phyloP scores from a whole-genome alignment of 2,329 filamentous ascomycete genomes.

The Phialophora expanda region DNA sequence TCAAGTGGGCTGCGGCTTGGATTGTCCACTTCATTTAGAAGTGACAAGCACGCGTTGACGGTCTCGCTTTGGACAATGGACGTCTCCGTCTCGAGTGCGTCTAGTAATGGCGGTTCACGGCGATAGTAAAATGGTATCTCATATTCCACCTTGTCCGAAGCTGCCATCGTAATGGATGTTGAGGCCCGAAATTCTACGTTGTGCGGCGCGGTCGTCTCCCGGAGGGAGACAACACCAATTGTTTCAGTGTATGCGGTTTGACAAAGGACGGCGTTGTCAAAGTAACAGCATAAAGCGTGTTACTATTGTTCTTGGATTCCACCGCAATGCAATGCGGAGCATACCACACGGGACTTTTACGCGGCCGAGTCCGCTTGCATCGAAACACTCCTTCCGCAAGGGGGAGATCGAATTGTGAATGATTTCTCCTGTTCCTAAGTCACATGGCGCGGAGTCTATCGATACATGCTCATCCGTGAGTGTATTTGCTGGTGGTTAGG shows the following conservation, averaged over 20 bases:
- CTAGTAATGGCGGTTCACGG: constrained; percentile 65
- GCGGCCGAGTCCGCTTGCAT: not conserved
- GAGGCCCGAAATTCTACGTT: not conserved
- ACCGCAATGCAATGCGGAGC: constrained; percentile 8
- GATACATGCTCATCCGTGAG: not conserved
- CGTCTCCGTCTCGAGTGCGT: constrained; percentile 70
- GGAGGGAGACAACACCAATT: not conserved
- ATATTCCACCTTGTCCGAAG: constrained; percentile 11
- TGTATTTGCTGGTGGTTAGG: not conserved
- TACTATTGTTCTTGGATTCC: constrained; percentile 35
- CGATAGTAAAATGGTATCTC: constrained; percentile 49
- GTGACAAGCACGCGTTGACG: constrained; percentile 70
- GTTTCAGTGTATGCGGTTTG: no score
- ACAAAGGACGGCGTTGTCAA: not conserved
- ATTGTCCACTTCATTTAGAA: constrained; percentile 57
- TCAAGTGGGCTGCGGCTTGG: constrained; percentile 52
- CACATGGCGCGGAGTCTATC: not conserved
- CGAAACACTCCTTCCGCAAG: not conserved
- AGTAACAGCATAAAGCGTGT: constrained; percentile 4
- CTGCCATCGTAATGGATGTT: constrained; percentile 20
- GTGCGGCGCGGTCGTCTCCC: not conserved
- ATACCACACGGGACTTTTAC: not conserved
- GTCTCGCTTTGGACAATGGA: constrained; percentile 72
- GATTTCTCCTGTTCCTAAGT: not conserved
- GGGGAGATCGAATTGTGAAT: not conserved